Conservation (phyloP, 2,329 filamentous ascomycete genomes). For the Rhytidhysteron rufulum region DNA sequence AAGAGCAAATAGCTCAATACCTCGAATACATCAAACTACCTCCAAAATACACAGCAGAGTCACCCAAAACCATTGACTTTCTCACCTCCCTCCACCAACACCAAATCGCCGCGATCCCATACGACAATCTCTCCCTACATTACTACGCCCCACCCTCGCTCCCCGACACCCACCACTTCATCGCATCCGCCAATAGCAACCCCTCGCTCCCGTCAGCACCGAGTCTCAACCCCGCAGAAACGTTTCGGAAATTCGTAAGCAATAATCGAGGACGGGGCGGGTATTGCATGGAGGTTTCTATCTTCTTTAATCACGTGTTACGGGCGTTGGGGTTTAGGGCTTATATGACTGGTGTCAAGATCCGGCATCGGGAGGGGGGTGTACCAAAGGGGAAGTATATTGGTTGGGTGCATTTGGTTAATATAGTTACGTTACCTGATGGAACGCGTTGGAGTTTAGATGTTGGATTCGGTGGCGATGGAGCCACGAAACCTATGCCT, state of each 20-base stretch:
- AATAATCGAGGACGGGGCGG: constrained; percentile 47
- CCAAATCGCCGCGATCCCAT: constrained; percentile 52
- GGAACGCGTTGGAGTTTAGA: constrained; percentile 54
- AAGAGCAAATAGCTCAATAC: constrained; percentile 28
- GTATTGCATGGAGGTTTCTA: constrained; percentile 59
- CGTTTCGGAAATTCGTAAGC: constrained; percentile 50
- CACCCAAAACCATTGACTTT: constrained; percentile 26
- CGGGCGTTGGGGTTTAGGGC: constrained; percentile 50
- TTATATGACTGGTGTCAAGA: constrained; percentile 53
- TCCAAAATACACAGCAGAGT: constrained; percentile 13
- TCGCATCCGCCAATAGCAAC: too few relatives aligned
- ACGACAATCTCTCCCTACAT: constrained; percentile 56
- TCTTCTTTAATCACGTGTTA: constrained; percentile 54
- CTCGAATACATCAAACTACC: constrained; percentile 29
- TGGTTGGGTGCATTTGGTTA: constrained; percentile 59
- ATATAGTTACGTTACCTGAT: constrained; percentile 54
- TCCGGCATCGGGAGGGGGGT: constrained; percentile 31
- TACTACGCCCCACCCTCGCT: too few relatives aligned
- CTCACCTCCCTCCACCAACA: constrained; percentile 40
- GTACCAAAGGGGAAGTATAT: constrained; percentile 40
- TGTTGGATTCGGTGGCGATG: constrained; percentile 62
- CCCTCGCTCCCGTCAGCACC: constrained; percentile 16
- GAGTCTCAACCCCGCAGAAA: constrained; percentile 44
- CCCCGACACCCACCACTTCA: too few relatives aligned
- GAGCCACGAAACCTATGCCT: constrained; percentile 55